Evolutionary conservation across 495 filamentous ascomycete genomes (phyloP).

Genomic region (Ascodesmis nigricans): DNA sequence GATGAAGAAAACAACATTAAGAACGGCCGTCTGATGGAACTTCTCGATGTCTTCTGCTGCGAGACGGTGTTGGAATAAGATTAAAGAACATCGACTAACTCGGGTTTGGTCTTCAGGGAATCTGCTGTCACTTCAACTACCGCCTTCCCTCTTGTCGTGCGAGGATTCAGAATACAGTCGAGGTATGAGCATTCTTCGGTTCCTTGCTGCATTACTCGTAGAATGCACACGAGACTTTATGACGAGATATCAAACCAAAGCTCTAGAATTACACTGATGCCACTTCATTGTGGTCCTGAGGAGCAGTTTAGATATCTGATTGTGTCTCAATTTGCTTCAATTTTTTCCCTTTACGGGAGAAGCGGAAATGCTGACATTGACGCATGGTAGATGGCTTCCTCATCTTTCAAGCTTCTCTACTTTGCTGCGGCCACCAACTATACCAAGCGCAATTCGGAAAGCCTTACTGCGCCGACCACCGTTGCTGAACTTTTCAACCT

Average conservation of each 20-base stretch:
- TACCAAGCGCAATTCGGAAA: constrained; percentile 49
- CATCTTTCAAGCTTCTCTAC: constrained; percentile 57
- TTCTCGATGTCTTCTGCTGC: background rate
- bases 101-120: no score
- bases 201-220: background rate
- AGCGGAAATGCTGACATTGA: background rate
- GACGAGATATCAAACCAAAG: no score
- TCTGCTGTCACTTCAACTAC: background rate
- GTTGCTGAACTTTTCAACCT: constrained; percentile 39
- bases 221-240: constrained; percentile 3
- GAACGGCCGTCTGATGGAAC: constrained; percentile 6
- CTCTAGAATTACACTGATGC: no score
- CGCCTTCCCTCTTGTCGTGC: background rate
- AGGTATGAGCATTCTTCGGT: background rate
- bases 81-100: no score
- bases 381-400: background rate
- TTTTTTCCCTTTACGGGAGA: background rate
- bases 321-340: constrained; percentile 2
- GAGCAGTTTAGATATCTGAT: background rate
- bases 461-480: constrained; percentile 48
- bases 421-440: constrained; percentile 61
- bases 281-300: no score
- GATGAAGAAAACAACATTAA: constrained; percentile 3
- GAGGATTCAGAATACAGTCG: background rate
- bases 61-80: no score